Percentiles rank a stretch among this genome's conserved stretches.
These are phyloP conservation scores for Diatrype stigma DNA, from an alignment of 2,329 filamentous ascomycete genomes.

Conservation along the genomic window DNA sequence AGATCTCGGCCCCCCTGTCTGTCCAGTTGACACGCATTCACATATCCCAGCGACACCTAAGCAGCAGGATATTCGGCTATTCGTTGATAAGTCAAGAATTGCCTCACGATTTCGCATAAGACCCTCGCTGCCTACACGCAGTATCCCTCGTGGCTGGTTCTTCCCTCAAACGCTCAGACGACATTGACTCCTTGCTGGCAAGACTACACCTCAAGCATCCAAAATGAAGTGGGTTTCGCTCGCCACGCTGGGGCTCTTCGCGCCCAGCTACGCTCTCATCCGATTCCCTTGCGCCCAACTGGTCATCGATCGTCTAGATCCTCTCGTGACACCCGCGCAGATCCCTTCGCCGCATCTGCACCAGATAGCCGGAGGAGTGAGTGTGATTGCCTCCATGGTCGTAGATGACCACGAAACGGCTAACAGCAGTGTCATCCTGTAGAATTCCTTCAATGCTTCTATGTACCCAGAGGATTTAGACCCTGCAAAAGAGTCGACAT, in stretches of 20 bases:
- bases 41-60: background rate
- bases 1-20: background rate
- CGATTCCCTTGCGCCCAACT: constrained; percentile 26
- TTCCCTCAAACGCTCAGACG: background rate
- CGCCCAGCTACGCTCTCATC: constrained; percentile 19
- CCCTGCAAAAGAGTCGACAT: constrained; percentile 15
- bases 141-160: background rate
- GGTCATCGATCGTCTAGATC: constrained; percentile 25
- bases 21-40: background rate
- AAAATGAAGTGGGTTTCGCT: constrained; percentile 19
- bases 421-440: background rate
- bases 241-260: constrained; percentile 17
- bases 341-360: constrained; percentile 27
- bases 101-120: background rate
- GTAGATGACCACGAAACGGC: background rate
- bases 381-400: background rate
- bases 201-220: background rate
- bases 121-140: background rate
- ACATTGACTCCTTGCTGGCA: background rate
- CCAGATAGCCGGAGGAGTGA: constrained; percentile 24
- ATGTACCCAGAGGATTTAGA: constrained; percentile 23
- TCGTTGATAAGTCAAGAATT: background rate
- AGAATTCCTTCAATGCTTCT: constrained; percentile 25
- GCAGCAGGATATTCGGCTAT: background rate
- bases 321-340: constrained; percentile 23